phyloP scores from a whole-genome alignment of 345 rosid species.

The Combretum micranthum region DNA sequence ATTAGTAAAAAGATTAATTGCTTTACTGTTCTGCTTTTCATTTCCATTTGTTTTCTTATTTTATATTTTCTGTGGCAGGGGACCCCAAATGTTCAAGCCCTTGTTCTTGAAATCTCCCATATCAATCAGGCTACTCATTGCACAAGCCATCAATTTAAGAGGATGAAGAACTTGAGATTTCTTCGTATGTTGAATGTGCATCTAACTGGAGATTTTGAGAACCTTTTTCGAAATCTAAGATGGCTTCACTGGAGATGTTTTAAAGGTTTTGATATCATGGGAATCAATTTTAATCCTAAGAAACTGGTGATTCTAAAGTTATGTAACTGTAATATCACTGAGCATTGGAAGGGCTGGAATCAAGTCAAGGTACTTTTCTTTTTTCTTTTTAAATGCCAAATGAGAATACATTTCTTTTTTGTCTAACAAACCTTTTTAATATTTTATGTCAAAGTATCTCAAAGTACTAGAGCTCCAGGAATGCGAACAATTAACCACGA shows the following conservation, averaged over 20 bases:
- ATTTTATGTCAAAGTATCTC: too few species aligned
- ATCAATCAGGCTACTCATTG: too few species aligned
- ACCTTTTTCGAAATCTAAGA: background rate
- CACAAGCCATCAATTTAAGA: background rate
- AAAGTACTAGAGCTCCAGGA: too few species aligned
- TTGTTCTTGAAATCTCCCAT: background rate
- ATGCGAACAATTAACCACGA: too few species aligned
- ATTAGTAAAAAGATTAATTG: too few species aligned
- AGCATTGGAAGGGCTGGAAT: constrained; percentile 9
- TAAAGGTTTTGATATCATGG: background rate
- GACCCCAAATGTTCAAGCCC: constrained; percentile 4
- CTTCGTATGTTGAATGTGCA: background rate
- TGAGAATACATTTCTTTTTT: background rate
- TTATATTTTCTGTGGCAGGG: constrained; percentile 8
- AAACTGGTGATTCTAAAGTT: constrained; percentile 7
- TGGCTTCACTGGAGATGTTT: constrained; percentile 6
- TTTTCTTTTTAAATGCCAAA: too few species aligned
- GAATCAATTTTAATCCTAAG: background rate
- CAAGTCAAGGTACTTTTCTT: background rate
- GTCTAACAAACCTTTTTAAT: background rate
- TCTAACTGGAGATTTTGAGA: background rate
- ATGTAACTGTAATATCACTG: background rate
- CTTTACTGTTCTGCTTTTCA: too few species aligned
- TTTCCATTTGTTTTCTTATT: too few species aligned
- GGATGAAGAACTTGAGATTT: background rate